phyloP scores from a whole-genome alignment of 2,329 filamentous ascomycete species.

The Aspergillus neoniger region DNA sequence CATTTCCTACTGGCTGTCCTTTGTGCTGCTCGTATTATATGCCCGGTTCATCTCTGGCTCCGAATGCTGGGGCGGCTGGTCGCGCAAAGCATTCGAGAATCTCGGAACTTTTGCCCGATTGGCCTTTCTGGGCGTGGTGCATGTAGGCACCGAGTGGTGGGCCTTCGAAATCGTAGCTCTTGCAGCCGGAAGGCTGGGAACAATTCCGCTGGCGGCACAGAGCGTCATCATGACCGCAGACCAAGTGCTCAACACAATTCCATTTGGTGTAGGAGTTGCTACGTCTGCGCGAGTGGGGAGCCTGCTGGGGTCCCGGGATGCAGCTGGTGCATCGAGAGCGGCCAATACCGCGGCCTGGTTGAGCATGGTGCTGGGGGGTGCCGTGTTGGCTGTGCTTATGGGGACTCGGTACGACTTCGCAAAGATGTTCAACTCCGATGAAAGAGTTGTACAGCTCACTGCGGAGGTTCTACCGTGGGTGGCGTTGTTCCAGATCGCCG shows the following conservation, averaged over 20 bases:
- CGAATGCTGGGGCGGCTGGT: slow-evolving; percentile 78
- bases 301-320: slow-evolving; percentile 68
- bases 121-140: slow-evolving; percentile 73
- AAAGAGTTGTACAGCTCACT: slow-evolving; percentile 70
- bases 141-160: slow-evolving; percentile 93
- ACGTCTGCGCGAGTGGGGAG: slow-evolving; percentile 78
- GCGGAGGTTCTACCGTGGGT: slow-evolving; percentile 82
- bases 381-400: slow-evolving; percentile 71
- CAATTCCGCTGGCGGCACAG: slow-evolving; percentile 76
- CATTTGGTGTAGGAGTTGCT: slow-evolving; percentile 82
- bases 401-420: slow-evolving; percentile 72
- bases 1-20: slow-evolving; percentile 83
- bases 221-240: slow-evolving; percentile 89
- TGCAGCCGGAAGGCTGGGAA: slow-evolving; percentile 77
- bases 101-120: slow-evolving; percentile 71
- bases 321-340: slow-evolving; percentile 67
- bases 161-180: slow-evolving; percentile 89
- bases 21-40: slow-evolving; percentile 73
- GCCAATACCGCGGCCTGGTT: slow-evolving; percentile 75
- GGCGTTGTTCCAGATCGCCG: slow-evolving; percentile 85
- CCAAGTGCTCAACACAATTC: slow-evolving; percentile 81
- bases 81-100: slow-evolving; percentile 65
- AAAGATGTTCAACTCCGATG: slow-evolving; percentile 78
- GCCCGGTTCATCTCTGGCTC: slow-evolving; percentile 68
- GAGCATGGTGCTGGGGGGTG: slow-evolving; percentile 66